Evolutionary conservation across 768 basidiomycete species (phyloP).

Genomic region (Kwoniella sp.): DNA sequence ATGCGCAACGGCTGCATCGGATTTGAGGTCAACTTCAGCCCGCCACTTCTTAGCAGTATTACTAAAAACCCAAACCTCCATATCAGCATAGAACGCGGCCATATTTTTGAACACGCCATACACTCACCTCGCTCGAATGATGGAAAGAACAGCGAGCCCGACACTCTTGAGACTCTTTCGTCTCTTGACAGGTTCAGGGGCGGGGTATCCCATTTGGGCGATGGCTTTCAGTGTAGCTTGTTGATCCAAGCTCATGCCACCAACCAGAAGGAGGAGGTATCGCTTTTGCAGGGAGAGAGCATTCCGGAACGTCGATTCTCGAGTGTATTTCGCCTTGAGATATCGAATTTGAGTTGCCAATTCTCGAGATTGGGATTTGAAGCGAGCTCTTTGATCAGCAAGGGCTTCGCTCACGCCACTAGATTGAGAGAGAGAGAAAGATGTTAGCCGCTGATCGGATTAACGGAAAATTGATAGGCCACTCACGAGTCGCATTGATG

Average conservation of each 20-base stretch:
- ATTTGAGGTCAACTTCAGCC: constrained; percentile 33
- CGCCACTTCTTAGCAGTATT: constrained; percentile 40
- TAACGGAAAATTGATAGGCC: constrained; percentile 25
- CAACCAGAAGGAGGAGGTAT: constrained; percentile 76
- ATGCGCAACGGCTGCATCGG: constrained; percentile 18
- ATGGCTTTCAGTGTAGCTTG: constrained; percentile 51
- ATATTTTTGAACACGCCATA: neutral
- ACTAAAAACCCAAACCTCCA: constrained; percentile 6
- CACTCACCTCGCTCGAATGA: constrained; percentile 47
- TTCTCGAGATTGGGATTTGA: constrained; percentile 54
- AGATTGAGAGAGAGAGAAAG: neutral
- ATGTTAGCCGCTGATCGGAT: neutral
- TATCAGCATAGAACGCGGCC: constrained; percentile 13
- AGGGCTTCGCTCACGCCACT: constrained; percentile 12
- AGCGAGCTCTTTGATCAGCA: constrained; percentile 28
- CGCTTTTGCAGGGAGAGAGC: constrained; percentile 83
- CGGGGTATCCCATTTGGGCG: constrained; percentile 53
- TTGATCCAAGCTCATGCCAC: constrained; percentile 53
- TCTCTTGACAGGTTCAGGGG: constrained; percentile 26
- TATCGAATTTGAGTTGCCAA: constrained; percentile 87
- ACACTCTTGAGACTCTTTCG: constrained; percentile 44
- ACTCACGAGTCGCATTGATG: constrained; percentile 60
- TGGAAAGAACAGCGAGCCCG: constrained; percentile 42
- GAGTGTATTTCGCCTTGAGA: constrained; percentile 84
- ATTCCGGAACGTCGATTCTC: constrained; percentile 77